These are phyloP conservation scores for Penicillium maclennaniae DNA, from an alignment of 495 filamentous ascomycete genomes.

Conservation along the genomic window DNA sequence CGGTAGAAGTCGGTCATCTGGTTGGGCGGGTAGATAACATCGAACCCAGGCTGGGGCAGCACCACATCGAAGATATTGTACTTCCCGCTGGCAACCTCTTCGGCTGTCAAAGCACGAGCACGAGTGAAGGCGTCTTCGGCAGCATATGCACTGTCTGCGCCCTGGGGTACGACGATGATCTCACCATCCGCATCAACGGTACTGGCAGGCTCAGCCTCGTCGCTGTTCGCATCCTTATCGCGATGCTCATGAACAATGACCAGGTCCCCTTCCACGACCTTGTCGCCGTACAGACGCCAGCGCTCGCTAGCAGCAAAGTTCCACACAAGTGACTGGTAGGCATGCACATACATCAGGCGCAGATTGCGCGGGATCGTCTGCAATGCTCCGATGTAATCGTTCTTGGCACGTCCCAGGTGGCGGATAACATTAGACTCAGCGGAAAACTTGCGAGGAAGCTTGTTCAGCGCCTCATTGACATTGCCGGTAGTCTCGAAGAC, in stretches of 20 bases:
- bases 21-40: conserved; percentile 81
- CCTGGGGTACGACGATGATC: conserved; percentile 56
- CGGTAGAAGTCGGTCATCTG: conserved; percentile 76
- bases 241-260: conserved; percentile 62
- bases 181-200: conserved; percentile 68
- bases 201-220: conserved; percentile 1
- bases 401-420: conserved; percentile 52
- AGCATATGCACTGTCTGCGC: conserved; percentile 50
- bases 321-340: conserved; percentile 93
- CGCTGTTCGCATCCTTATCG: conserved; percentile 30
- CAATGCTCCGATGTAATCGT: conserved; percentile 76
- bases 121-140: conserved; percentile 63
- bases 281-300: conserved; percentile 64
- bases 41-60: conserved; percentile 89
- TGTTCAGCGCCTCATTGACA: conserved; percentile 53
- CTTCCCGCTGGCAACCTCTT: conserved; percentile 74
- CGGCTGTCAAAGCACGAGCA: conserved; percentile 68
- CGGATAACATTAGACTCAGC: conserved; percentile 76
- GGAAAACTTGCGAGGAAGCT: conserved; percentile 74
- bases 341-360: conserved; percentile 91
- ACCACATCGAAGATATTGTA: conserved; percentile 87
- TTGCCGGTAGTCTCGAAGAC: conserved; percentile 60
- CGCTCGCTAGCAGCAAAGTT: conserved; percentile 77
- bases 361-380: conserved; percentile 71
- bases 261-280: conserved; percentile 81